phyloP scores from a whole-genome alignment of 2,329 filamentous ascomycete genomes.

The Plenodomus tracheiphilus region DNA sequence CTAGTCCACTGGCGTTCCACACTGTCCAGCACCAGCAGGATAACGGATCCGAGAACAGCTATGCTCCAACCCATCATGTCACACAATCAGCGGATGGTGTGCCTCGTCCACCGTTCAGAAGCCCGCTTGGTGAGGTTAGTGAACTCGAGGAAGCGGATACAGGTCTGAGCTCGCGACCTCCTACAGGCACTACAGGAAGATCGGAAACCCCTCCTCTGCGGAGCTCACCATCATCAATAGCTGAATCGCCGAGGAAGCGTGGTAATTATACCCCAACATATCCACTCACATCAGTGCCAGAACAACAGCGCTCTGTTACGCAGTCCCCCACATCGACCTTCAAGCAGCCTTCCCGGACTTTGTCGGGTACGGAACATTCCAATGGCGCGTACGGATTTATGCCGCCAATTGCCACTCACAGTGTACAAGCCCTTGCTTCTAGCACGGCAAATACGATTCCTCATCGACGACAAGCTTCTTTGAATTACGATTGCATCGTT shows the following conservation, averaged over 20 bases:
- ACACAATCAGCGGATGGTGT: slow-evolving; percentile 34
- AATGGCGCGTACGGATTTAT: slow-evolving; percentile 57
- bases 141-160: slow-evolving; percentile 37
- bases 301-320: slow-evolving; percentile 55
- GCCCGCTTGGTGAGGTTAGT: slow-evolving; percentile 38
- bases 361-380: slow-evolving; percentile 54
- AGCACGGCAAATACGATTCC: slow-evolving; percentile 33
- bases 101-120: slow-evolving; percentile 29
- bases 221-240: slow-evolving; percentile 38
- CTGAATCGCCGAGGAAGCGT: slow-evolving; percentile 47
- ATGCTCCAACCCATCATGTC: slow-evolving; percentile 25
- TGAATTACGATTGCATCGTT: slow-evolving; percentile 58
- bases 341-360: slow-evolving; percentile 49
- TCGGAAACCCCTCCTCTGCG: slow-evolving; percentile 39
- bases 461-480: slow-evolving; percentile 48
- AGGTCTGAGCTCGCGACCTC: slow-evolving; percentile 17
- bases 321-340: slow-evolving; percentile 62
- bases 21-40: slow-evolving; percentile 39
- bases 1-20: slow-evolving; percentile 64
- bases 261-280: slow-evolving; percentile 54
- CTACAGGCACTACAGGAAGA: slow-evolving; percentile 18
- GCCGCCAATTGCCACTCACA: slow-evolving; percentile 44
- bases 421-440: slow-evolving; percentile 24
- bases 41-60: slow-evolving; percentile 11
- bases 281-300: slow-evolving; percentile 35